Evolutionary conservation across 2,329 filamentous ascomycete genomes (phyloP).

Genomic region (Xylariaceae sp.): DNA sequence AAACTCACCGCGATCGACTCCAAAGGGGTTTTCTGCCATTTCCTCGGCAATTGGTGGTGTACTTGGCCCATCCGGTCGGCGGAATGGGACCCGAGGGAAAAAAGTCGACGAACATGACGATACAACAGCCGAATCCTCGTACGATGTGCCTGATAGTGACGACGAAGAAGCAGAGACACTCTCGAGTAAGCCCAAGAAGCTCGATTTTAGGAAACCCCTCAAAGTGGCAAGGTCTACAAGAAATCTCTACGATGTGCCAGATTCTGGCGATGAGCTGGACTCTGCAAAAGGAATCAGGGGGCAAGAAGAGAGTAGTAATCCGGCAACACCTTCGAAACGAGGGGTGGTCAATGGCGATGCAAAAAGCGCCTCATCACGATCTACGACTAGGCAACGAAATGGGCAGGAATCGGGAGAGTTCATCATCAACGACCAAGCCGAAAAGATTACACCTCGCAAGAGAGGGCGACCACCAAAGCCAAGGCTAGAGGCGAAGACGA

Average conservation of each 20-base stretch:
- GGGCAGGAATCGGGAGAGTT: slow-evolving; percentile 8
- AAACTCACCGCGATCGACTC: slow-evolving; percentile 35
- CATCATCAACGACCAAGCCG: background rate
- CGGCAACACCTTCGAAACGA: slow-evolving; percentile 25
- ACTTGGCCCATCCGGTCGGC: slow-evolving; percentile 18
- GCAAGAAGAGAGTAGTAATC: slow-evolving; percentile 19
- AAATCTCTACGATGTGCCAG: slow-evolving; percentile 40
- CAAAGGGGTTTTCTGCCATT: slow-evolving; percentile 34
- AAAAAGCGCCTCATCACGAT: background rate
- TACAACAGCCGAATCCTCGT: slow-evolving; percentile 20
- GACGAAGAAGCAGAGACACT: slow-evolving; percentile 23
- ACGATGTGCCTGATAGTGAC: slow-evolving; percentile 33
- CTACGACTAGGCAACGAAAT: slow-evolving; percentile 1
- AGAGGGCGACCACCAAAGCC: slow-evolving; percentile 35
- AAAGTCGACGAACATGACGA: slow-evolving; percentile 11
- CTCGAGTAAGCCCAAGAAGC: slow-evolving; percentile 36
- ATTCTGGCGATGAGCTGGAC: slow-evolving; percentile 39
- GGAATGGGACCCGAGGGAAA: slow-evolving; percentile 12
- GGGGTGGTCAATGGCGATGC: slow-evolving; percentile 10
- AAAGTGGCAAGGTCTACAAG: slow-evolving; percentile 17
- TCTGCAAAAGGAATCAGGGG: slow-evolving; percentile 1
- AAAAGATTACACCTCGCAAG: slow-evolving; percentile 25
- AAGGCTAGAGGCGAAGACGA: slow-evolving; percentile 21
- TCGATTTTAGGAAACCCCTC: slow-evolving; percentile 27
- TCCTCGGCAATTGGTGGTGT: slow-evolving; percentile 35